Conservation (phyloP, 495 filamentous ascomycete genomes). For the Astrothelium subdiscretum region DNA sequence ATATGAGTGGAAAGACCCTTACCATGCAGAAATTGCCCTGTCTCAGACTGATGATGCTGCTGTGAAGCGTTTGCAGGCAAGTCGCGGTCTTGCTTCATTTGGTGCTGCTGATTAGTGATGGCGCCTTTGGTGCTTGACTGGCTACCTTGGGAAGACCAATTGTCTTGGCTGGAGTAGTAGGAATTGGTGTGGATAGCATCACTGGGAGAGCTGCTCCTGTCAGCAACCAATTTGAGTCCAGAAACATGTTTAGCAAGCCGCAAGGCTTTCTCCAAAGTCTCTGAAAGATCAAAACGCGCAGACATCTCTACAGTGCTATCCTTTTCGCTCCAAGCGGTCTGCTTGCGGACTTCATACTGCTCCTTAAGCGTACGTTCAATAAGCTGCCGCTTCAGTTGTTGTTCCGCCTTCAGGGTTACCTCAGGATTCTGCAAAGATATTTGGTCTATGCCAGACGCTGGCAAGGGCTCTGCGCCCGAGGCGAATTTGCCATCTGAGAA, state of each 20-base stretch:
- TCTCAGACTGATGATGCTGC: background rate
- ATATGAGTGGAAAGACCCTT: background rate
- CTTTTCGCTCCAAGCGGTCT: conserved; percentile 37
- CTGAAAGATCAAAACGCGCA: conserved; percentile 62
- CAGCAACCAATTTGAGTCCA: conserved; percentile 34
- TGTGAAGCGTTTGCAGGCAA: background rate
- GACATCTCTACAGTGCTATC: conserved; percentile 46
- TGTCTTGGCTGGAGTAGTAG: conserved; percentile 77
- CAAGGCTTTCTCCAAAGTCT: conserved; percentile 60
- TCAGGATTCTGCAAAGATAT: conserved; percentile 77
- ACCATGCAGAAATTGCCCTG: background rate
- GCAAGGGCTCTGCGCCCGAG: background rate
- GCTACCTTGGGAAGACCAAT: conserved; percentile 35
- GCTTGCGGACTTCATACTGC: conserved; percentile 56
- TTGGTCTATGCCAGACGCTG: conserved; percentile 51
- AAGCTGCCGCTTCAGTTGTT: conserved; percentile 65
- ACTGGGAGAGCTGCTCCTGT: conserved; percentile 45
- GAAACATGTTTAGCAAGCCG: conserved; percentile 56
- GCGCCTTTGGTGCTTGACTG: conserved; percentile 15
- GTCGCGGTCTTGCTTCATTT: background rate
- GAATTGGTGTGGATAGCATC: conserved; percentile 86
- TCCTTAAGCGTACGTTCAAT: conserved; percentile 68
- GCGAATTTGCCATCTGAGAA: background rate
- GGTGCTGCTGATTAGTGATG: background rate
- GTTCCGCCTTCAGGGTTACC: conserved; percentile 68